Base-by-base conservation (phyloP, 73 alveolate genomes). In the Paramecium tetraurelia region DNA sequence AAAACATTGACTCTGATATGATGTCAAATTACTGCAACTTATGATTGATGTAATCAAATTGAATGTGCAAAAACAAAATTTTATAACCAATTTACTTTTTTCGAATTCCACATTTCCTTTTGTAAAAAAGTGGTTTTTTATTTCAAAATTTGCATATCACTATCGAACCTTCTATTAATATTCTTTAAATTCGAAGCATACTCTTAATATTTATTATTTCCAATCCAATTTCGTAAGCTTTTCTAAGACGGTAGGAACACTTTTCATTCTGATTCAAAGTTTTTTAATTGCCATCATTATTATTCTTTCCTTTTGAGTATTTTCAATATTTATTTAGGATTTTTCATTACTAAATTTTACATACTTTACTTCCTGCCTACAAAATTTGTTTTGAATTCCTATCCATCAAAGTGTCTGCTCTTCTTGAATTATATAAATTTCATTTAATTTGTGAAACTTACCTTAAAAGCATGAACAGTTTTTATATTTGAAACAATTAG, bases 21-120 rank as follows among this genome's bases (percentile, higher is more conserved):
- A 3, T 77, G 24, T 77, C 75, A 4, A 77, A 41, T 46, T 72
- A 16, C 29, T 77, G 53, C n/a, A 77, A 21, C 22, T 77, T 43
- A 46, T 77, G 75, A 43, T 77, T 77, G 16, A 77, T 50, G 11
- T 77, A 21, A 77, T 77, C 89, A 41, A 77, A 77, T 41, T 77
- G 9, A 43, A 24, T 77, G 12, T 43, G 75, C 9, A 77, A 33
- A 16, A 77, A 11, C 89, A 41, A 41, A n/a, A 41, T 7, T 43
- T 77, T 12, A 6, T 7, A 11, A 77, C 5, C 20, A 36, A 11
- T 14, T 33, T 76, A 38, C 70, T 76, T 76, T 76, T 41, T 21
- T 43, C 9, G 9, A 38, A 38, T 38, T 38, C 44, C 44, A 2
- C 44, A 38, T 38, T 1, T 38, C 9, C 9, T 38, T 4, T 2